These are phyloP conservation scores for Xanthoconium stramineum DNA, from an alignment of 768 basidiomycete species.

Conservation along the genomic window DNA sequence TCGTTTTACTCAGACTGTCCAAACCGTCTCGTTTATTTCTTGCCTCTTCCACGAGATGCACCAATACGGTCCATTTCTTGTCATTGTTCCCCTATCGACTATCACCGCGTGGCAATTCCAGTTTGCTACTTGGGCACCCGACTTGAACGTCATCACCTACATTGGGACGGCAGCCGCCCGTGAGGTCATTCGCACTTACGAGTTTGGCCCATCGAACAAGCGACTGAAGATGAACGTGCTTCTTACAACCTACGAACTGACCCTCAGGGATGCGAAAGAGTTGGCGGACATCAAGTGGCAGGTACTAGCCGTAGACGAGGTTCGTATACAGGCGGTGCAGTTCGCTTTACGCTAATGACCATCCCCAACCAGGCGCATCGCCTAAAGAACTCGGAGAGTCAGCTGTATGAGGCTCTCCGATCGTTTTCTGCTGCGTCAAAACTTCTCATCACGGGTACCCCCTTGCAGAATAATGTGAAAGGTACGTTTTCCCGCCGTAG, in stretches of 20 bases:
- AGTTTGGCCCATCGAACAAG: conserved; percentile 87
- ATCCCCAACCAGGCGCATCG: conserved; percentile 73
- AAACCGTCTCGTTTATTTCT: conserved; percentile 92
- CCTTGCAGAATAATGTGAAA: conserved; percentile 98
- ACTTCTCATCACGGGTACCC: conserved; percentile 96
- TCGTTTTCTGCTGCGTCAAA: conserved; percentile 89
- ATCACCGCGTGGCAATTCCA: conserved; percentile 98
- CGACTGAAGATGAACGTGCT: conserved; percentile 96
- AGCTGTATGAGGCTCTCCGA: conserved; percentile 90
- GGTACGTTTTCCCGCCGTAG: conserved; percentile 45
- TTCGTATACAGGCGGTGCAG: conserved; percentile 29
- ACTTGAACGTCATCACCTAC: conserved; percentile 95
- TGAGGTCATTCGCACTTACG: conserved; percentile 86
- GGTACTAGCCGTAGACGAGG: conserved; percentile 93
- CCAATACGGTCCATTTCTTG: conserved; percentile 95
- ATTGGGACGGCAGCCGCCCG: conserved; percentile 87
- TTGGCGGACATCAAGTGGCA: conserved; percentile 97
- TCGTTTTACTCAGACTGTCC: conserved; percentile 64
- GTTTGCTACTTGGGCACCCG: conserved; percentile 93
- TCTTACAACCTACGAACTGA: conserved; percentile 95
- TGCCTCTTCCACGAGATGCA: conserved; percentile 90
- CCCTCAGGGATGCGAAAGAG: conserved; percentile 85
- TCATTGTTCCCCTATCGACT: conserved; percentile 96
- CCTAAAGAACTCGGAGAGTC: conserved; percentile 96
- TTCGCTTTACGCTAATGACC: conserved; percentile 15